Conservation (phyloP, 495 filamentous ascomycete species). For the Recurvomyces mirabilis region DNA sequence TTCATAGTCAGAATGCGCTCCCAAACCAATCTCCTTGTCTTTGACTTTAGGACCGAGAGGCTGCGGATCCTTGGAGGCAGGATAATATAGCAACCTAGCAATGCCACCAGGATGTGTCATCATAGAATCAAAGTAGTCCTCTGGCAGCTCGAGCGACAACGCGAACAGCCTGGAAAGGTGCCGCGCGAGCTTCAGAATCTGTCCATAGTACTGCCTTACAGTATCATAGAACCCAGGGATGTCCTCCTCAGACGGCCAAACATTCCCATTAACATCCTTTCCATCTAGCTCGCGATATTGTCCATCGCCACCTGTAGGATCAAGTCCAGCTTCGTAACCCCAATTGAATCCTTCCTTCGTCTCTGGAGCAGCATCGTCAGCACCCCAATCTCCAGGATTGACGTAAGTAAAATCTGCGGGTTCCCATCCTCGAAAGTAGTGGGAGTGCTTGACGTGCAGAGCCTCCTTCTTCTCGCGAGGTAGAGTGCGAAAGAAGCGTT, state of each 20-base stretch:
- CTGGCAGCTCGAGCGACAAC: conserved; percentile 56
- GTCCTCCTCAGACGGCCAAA: conserved; percentile 36
- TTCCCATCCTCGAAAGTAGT: conserved; percentile 33
- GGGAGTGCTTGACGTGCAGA: conserved; percentile 23
- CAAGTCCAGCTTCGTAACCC: conserved; percentile 4
- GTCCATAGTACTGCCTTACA: conserved; percentile 38
- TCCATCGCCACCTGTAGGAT: conserved; percentile 7
- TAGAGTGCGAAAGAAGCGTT: conserved; percentile 27
- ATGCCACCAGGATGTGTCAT: conserved; percentile 2
- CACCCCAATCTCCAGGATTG: conserved; percentile 13
- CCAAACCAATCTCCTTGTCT: conserved; percentile 33
- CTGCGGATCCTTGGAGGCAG: conserved; percentile 2
- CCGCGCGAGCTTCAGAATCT: conserved; percentile 28
- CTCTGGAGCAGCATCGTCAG: conserved; percentile 27
- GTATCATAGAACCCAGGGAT: conserved; percentile 37
- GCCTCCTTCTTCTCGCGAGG: conserved; percentile 26
- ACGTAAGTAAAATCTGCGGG: conserved; percentile 18
- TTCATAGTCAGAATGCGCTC: conserved; percentile 34
- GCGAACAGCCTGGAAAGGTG: conserved; percentile 31
- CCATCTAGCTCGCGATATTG: conserved; percentile 25
- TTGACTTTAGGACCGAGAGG: neutral
- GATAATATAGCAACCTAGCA: neutral
- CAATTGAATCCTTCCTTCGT: conserved; percentile 29
- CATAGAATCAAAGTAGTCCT: conserved; percentile 64
- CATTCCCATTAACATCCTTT: conserved; percentile 21